Base-by-base conservation (phyloP, 1,284 basidiomycete genomes). In the Ceratobasidium sp. region DNA sequence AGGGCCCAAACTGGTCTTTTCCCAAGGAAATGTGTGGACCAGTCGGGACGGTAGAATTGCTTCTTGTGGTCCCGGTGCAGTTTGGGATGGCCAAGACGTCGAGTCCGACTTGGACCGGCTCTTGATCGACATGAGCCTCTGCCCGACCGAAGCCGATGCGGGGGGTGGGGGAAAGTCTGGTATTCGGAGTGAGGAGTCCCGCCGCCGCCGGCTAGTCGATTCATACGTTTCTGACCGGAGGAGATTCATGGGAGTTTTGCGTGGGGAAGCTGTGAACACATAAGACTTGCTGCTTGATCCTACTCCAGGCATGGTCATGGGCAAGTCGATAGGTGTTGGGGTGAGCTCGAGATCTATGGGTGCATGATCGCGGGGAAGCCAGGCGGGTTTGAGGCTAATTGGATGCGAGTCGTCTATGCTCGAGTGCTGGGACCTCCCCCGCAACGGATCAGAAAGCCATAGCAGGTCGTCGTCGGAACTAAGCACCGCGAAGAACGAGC, bases 1-100 rank as follows among this genome's bases (percentile, higher is more conserved):
- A 2, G 65, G 74, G 1, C 74, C 74, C 21, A 74, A 52, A 3
- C 58, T 30, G 6, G 61, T 64, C 10, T 23, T 62, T 16, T 73
- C 65, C 74, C 74, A 74, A 36, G 72, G 59, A 57, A 71, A 74
- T 1, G 41, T 71, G 26, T 65, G 43, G 12, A 73, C 23, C 23
- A 73, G 30, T 1, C 43, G n/a, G 1, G 67, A 59, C 1, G 67
- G 67, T 2, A 71, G 32, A 10, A 21, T n/a, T 6, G 28, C 21
- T 18, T 23, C 5, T 23, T 43, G 14, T 2, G 32, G 9, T 5
- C 9, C n/a, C 3, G 50, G 64, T 3, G 39, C 21, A 3, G 36
- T 14, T 14, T 71, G 52, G 1, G 57, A 71, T 9, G 3, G 43
- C 39, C 55, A 57, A 1, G 67, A 60, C 3, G 52, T 50, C 1